A percentile compares a stretch with the other conserved stretches of the same genome.
These are phyloP conservation scores for Vitis rupestris DNA, from an alignment of 164 flowering plant genomes.

Conservation along the genomic window DNA sequence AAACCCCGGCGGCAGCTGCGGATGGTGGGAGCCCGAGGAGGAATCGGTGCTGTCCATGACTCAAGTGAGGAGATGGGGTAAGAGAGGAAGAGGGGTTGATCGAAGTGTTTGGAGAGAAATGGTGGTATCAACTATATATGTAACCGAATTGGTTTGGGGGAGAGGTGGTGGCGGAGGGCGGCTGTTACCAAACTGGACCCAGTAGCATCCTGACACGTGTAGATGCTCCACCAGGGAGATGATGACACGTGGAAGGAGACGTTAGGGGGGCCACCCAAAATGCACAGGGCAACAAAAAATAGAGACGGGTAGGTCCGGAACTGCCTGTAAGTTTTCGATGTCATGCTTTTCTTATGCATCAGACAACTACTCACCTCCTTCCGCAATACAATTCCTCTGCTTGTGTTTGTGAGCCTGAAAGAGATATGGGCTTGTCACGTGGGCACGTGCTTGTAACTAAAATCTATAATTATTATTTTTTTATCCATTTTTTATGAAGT, in stretches of 20 bases:
- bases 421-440: no score
- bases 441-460: no score
- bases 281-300: conserved; percentile 7
- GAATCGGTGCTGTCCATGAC: conserved; percentile 59
- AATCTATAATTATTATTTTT: no score
- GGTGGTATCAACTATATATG: no score
- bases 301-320: conserved; percentile 18
- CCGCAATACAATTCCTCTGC: conserved; percentile 4
- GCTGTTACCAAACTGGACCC: conserved; percentile 5
- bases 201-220: conserved; percentile 17
- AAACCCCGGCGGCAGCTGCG: conserved; percentile 65
- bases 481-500: no score
- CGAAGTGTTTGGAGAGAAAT: neutral
- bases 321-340: conserved; percentile 31
- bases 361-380: conserved; percentile 9
- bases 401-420: no score
- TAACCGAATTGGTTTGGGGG: neutral
- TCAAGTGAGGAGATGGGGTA: neutral
- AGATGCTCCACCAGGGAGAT: neutral
- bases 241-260: conserved; percentile 17
- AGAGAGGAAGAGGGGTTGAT: neutral
- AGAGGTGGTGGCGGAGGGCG: neutral
- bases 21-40: conserved; percentile 37
- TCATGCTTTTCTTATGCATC: conserved; percentile 42
- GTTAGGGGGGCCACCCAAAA: conserved; percentile 15